Conservation (phyloP, 331 rosid species). For the Cydonia oblonga region DNA sequence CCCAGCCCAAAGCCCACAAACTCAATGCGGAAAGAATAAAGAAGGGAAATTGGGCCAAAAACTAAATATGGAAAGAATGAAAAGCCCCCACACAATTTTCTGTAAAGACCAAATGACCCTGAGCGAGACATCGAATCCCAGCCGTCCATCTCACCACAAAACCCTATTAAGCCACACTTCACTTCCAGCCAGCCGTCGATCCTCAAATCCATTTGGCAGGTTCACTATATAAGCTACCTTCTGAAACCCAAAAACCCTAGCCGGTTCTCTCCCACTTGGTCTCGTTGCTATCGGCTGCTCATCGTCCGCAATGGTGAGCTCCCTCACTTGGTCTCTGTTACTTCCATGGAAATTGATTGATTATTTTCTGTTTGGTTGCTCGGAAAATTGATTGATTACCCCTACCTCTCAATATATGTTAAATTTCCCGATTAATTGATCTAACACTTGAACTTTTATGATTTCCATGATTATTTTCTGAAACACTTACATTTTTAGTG, state of each 20-base stretch:
- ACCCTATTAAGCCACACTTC: neutral
- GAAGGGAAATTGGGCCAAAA: no score
- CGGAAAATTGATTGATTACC: no score
- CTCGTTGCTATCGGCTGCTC: neutral
- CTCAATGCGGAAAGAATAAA: no score
- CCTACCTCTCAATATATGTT: no score
- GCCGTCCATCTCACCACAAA: neutral
- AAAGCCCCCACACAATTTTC: neutral
- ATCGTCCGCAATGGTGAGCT: conserved; percentile 4
- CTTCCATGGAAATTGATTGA: neutral
- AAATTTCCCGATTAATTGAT: no score
- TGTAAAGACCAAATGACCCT: neutral
- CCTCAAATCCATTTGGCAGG: neutral
- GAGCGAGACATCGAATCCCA: neutral
- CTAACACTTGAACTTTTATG: no score
- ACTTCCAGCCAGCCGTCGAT: conserved; percentile 19
- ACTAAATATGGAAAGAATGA: neutral
- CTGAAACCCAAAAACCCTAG: neutral
- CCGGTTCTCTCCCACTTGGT: neutral
- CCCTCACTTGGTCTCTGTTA: neutral
- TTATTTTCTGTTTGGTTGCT: no score
- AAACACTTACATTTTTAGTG: no score
- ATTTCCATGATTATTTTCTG: no score
- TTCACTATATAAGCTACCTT: neutral
- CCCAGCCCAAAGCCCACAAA: no score